Evolutionary conservation across 1,284 basidiomycete genomes (phyloP), one percentile per base, ranked within the genome.

Genomic region (Vanrija sp.): DNA sequence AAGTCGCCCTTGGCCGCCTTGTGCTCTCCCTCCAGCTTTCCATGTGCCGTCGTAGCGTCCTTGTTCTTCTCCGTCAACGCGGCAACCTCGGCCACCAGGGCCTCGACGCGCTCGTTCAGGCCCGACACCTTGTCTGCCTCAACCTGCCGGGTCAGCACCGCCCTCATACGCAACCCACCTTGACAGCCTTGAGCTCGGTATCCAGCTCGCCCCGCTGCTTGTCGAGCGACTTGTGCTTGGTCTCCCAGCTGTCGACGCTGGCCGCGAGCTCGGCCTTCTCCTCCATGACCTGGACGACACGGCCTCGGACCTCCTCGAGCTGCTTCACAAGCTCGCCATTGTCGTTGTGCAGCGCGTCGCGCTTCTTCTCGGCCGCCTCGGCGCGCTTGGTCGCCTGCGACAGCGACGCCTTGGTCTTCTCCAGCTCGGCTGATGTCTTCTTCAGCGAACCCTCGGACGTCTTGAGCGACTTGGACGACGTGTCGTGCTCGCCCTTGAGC

Each of bases 251-350:
- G 41, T 71, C 65, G 4, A 70, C 24, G 24, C n/a, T 18, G 10
- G 59, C 64, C 4, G 59, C 64, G 45, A 74, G 53, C n/a, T 62
- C 66, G 24, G 67, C 70, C 49, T 73, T 72, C 53, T 75, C 73
- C 56, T 74, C 68, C 66, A 72, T 72, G 10, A 73, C 57, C 42
- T 66, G 56, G 22, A 71, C 65, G 18, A 76, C 69, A 45, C 69
- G 69, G 36, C 60, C 66, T 49, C 73, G 55, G 12, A 76, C 67
- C 58, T 76, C 75, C 47, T 73, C 72, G 24, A 76, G 62, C 61
- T 76, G 75, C 19, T 57, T 60, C 18, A 77, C 61, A n/a, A 77
- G 59, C 15, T 68, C 68, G 43, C 61, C 67, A 45, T 77, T 77
- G 47, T 77, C 75, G 22, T 49, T 57, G 47, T 76, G 71, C 25